Base-by-base conservation (phyloP, 1,139 yeast genomes). In the Petasospora fabianii region DNA sequence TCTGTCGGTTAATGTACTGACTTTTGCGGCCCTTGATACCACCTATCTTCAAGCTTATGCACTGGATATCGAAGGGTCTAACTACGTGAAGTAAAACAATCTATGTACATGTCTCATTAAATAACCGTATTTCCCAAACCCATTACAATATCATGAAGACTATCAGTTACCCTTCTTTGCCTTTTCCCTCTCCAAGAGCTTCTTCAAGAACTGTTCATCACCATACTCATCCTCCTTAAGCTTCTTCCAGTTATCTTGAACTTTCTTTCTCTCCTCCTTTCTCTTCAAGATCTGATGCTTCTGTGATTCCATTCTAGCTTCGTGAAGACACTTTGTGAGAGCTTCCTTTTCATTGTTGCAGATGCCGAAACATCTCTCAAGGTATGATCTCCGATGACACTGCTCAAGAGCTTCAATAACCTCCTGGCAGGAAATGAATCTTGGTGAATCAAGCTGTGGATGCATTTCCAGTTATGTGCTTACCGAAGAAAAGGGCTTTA, bases 321-420 rank as follows among this genome's bases (percentile, higher is more conserved):
- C 77, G 55, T 87, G 94, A 30, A 92, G 69, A 62, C 98, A 92
- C 56, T 77, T 68, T 33, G 83, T 64, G 36, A 92, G 69, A 43
- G 84, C 90, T 47, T 84, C 86, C 57, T 88, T 88, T 54, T 84
- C 83, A 46, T 80, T 80, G 61, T 87, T 87, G 64, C 98, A 92
- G 49, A 77, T 68, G 27, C 97, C 97, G 50, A 86, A 67, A n/a
- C 86, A 80, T 57, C 84, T 78, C 53, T 77, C 73, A 48, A 84
- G 54, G 51, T 81, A 84, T 43, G 81, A 84, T 46, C 73, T 75
- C 45, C 78, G 71, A 56, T 90, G 97, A 59, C 98, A 92, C 58
- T 85, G 83, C 57, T 90, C 96, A 12, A 92, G 73, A 1, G 96
- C 96, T 49, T 82, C 82, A 65, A 92, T 87, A 39, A 88, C 73